Evolutionary conservation across 208 protist genomes (phyloP), one percentile per base, ranked within the genome.

Genomic region (Leishmania martiniquensis): DNA sequence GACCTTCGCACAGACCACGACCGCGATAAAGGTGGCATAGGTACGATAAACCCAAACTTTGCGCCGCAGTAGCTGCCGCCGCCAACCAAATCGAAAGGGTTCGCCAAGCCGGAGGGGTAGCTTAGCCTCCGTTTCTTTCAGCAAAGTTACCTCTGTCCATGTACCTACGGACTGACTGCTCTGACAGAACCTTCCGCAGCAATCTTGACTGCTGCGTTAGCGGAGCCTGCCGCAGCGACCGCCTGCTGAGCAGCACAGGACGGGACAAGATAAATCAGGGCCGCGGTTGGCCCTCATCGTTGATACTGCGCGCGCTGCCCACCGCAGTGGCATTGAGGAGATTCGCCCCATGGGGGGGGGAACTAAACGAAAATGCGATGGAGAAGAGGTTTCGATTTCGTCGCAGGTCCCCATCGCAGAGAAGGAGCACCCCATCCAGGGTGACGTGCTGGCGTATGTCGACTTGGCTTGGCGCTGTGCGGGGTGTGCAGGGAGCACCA

Each of bases 91-190:
- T 51, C 44, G 39, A 70, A 20, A 4, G 65, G 32, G 39, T 22
- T 12, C 9, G 42, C 42, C 37, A 70, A 45, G 25, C 82, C 85
- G 39, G 78, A 60, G 25, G 93, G 78, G 80, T 92, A 84, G 68
- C 90, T 87, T 10, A 81, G 78, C 76, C 95, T 96, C n/a, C 90
- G 69, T 78, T 96, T 96, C 62, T 93, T 73, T 89, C 92, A 95
- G 6, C 88, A 71, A 13, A 65, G 32, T 37, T 87, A 92, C 57
- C 67, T 93, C 86, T 20, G 91, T 10, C 34, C 29, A 25, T 51
- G 47, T 51, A 5, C 13, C 9, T 51, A 13, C 62, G 79, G 9
- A 79, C 72, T n/a, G 37, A 9, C 66, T 82, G 34, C 75, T 55
- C 49, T 15, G 10, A 52, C 25, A 91, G 20, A 20, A 88, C 71